phyloP scores from a whole-genome alignment of 768 basidiomycete species.

The Dendrothele bispora region DNA sequence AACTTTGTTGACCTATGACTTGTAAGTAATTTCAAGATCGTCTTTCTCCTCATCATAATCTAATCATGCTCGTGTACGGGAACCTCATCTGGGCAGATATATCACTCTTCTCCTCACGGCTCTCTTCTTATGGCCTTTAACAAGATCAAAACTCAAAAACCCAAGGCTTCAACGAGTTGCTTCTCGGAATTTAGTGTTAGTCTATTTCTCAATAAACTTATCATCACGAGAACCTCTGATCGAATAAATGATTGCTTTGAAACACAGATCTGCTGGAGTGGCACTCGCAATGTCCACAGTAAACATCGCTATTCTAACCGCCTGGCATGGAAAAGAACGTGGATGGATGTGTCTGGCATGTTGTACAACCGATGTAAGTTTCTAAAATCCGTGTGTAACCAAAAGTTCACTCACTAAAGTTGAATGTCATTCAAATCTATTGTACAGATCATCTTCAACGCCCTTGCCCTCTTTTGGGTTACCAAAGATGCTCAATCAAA shows the following conservation, averaged over 20 bases:
- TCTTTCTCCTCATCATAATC: not conserved
- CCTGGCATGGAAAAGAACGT: not conserved
- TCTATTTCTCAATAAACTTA: too few species aligned
- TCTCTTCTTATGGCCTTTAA: slow-evolving; percentile 4
- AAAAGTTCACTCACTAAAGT: not conserved
- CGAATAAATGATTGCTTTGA: too few species aligned
- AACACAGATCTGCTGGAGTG: slow-evolving; percentile 1
- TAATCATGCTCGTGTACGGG: not conserved
- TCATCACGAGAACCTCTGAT: too few species aligned
- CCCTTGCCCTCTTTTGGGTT: slow-evolving; percentile 3
- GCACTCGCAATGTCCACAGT: slow-evolving; percentile 3
- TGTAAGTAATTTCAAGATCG: not conserved
- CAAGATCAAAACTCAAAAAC: not conserved
- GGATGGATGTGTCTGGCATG: slow-evolving; percentile 2
- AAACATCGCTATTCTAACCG: too few species aligned
- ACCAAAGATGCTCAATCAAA: too few species aligned
- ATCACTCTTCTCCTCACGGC: slow-evolving; percentile 2
- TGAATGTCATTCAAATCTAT: not conserved
- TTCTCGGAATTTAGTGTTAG: not conserved
- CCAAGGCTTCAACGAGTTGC: slow-evolving; percentile 1
- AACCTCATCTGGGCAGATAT: not conserved
- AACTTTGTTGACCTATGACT: not conserved
- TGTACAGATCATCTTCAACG: slow-evolving; percentile 2
- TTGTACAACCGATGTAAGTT: slow-evolving; percentile 2
- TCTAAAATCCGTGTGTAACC: too few species aligned